Evolutionary conservation across 129 eudicot species (phyloP).

Genomic region (Pseudognaphalium luteoalbum): DNA sequence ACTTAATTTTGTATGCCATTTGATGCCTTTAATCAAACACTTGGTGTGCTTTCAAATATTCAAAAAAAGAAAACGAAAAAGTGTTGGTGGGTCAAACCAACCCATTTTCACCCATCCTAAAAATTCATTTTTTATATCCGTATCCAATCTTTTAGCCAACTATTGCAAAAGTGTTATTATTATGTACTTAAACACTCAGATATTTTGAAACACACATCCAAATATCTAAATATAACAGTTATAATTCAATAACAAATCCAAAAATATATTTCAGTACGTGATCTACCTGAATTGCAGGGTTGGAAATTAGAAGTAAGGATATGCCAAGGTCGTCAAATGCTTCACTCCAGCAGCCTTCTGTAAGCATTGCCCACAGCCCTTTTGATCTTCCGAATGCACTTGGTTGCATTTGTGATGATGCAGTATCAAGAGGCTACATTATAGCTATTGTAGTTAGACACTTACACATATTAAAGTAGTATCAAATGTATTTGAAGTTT

Average conservation of each 20-base stretch:
- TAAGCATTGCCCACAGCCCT: slow-evolving; percentile 64
- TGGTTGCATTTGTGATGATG: slow-evolving; percentile 72
- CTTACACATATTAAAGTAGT: background rate
- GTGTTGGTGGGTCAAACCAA: background rate
- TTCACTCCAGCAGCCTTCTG: slow-evolving; percentile 66
- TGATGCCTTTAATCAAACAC: too few species aligned
- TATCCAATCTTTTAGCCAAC: background rate
- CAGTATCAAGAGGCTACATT: slow-evolving; percentile 70
- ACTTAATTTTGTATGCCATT: too few species aligned
- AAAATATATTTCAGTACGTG: background rate
- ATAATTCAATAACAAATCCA: background rate
- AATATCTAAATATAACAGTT: background rate
- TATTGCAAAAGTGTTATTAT: background rate
- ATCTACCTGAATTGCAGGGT: slow-evolving; percentile 73
- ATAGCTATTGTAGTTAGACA: background rate
- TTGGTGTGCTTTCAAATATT: too few species aligned
- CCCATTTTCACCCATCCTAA: background rate
- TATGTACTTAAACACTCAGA: background rate
- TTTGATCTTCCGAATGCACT: slow-evolving; percentile 73
- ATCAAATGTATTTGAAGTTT: background rate
- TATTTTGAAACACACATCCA: background rate
- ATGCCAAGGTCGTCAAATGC: slow-evolving; percentile 80
- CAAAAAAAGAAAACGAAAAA: too few species aligned
- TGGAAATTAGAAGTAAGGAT: slow-evolving; percentile 66
- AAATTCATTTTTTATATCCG: background rate